phyloP scores from a whole-genome alignment of 768 basidiomycete genomes.

The Kondoa subrosea region DNA sequence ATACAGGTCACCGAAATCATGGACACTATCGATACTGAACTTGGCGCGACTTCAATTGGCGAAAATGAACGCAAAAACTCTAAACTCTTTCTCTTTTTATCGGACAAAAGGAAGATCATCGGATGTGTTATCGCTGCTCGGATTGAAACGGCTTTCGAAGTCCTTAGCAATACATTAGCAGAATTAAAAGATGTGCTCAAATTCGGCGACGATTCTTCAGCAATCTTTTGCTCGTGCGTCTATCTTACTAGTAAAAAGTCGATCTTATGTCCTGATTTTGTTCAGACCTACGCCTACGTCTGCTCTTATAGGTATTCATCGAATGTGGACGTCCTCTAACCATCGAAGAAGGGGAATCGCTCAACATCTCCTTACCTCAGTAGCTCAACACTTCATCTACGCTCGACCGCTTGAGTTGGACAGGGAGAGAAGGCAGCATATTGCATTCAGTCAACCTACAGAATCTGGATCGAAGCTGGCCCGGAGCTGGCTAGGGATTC shows the following conservation, averaged over 20 bases:
- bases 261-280: background rate
- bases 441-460: conserved; percentile 2
- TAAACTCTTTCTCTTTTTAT: background rate
- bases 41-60: background rate
- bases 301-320: background rate
- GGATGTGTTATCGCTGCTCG: background rate
- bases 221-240: background rate
- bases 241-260: background rate
- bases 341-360: background rate
- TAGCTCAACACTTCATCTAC: conserved; percentile 1
- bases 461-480: background rate
- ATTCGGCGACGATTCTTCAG: background rate
- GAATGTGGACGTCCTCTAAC: background rate
- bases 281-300: background rate
- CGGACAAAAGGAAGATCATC: background rate
- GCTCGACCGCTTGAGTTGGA: background rate
- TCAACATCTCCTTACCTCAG: background rate
- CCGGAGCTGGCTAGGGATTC: background rate
- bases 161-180: background rate
- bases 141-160: background rate
- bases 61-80: background rate
- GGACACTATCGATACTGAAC: conserved; percentile 1
- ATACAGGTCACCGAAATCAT: background rate
- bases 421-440: background rate
- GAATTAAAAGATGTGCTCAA: background rate